Evolutionary conservation across 176 grass and related monocot genomes (phyloP).

Genomic region (Hordeum marinum): DNA sequence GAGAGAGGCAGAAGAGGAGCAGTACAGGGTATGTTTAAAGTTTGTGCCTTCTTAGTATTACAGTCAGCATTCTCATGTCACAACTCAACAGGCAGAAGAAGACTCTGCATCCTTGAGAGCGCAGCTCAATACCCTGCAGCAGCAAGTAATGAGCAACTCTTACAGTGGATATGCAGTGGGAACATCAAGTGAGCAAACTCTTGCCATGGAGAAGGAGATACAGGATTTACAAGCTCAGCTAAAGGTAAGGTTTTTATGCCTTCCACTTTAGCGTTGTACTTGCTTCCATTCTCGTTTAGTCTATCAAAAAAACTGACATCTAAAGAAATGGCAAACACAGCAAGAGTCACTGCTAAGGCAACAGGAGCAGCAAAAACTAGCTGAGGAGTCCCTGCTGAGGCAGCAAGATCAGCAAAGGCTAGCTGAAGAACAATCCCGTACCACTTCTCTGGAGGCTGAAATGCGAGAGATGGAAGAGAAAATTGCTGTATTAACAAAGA

Average conservation of each 20-base stretch:
- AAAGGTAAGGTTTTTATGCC: slow-evolving; percentile 37
- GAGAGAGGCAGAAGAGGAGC: slow-evolving; percentile 97
- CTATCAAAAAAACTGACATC: background rate
- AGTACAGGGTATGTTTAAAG: slow-evolving; percentile 72
- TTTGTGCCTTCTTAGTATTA: background rate
- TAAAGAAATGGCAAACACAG: slow-evolving; percentile 35
- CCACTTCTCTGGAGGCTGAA: slow-evolving; percentile 57
- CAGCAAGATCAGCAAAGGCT: slow-evolving; percentile 78
- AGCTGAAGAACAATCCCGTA: slow-evolving; percentile 54
- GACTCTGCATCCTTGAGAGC: slow-evolving; percentile 89
- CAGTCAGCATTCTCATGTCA: slow-evolving; percentile 21
- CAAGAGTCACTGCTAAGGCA: slow-evolving; percentile 67
- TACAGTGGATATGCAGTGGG: slow-evolving; percentile 55
- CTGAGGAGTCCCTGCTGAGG: slow-evolving; percentile 57
- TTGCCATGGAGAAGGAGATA: slow-evolving; percentile 86
- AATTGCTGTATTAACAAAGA: slow-evolving; percentile 63
- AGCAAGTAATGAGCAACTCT: slow-evolving; percentile 65
- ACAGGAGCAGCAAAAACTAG: slow-evolving; percentile 78
- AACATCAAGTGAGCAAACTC: slow-evolving; percentile 46
- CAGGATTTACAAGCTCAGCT: slow-evolving; percentile 70
- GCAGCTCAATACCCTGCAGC: slow-evolving; percentile 77
- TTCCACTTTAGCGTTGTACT: background rate
- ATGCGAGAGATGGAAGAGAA: slow-evolving; percentile 80
- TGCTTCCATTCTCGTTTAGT: slow-evolving; percentile 13
- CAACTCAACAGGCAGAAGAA: slow-evolving; percentile 71